Evolutionary conservation across 2,329 filamentous ascomycete genomes (phyloP), one percentile per base, ranked within the genome.

Genomic region (Calonectria pauciramosa): DNA sequence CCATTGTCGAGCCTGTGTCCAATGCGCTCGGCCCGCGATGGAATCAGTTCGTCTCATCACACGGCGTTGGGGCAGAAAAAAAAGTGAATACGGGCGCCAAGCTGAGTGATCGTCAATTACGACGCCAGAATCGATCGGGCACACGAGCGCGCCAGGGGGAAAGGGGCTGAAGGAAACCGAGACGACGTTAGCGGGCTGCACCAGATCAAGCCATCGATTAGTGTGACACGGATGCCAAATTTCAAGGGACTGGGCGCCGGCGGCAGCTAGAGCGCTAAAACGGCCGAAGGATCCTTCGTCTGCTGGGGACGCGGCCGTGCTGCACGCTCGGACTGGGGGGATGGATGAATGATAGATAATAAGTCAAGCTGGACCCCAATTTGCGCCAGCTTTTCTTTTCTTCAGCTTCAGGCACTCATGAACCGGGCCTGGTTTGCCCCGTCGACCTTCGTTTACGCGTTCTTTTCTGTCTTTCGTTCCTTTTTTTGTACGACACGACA

Each of bases 251-350:
- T 38, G 56, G 56, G 34, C 52, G 56, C 56, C 11, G 18, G 52
- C 56, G 56, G 56, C 34, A 63, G 32, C 56, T n/a, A 38, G 36
- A 47, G 56, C 56, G 56, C 56, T 63, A 63, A 63, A 63, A 63
- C 36, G 8, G 56, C 56, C 36, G 56, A 28, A 16, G 56, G 36
- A 63, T 63, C 56, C 56, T 41, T 63, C 23, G 56, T 56, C 28
- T 34, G 23, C 11, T 11, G 23, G 10, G 23, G 32, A 18, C 13
- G 34, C 41, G 56, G 14, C 34, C 16, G 20, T 18, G 32, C 56
- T 41, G 56, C 23, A 41, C 23, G 56, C 56, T 41, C 56, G 14
- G 32, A 38, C 56, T 6, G 9, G 13, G n/a, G 36, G 14, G n/a
- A 23, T 11, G 8, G 44, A 47, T 47, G 44, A 6, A 11, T 5